These are phyloP conservation scores for Gelatoporia subvermispora DNA, from an alignment of 768 basidiomycete genomes.

Conservation along the genomic window DNA sequence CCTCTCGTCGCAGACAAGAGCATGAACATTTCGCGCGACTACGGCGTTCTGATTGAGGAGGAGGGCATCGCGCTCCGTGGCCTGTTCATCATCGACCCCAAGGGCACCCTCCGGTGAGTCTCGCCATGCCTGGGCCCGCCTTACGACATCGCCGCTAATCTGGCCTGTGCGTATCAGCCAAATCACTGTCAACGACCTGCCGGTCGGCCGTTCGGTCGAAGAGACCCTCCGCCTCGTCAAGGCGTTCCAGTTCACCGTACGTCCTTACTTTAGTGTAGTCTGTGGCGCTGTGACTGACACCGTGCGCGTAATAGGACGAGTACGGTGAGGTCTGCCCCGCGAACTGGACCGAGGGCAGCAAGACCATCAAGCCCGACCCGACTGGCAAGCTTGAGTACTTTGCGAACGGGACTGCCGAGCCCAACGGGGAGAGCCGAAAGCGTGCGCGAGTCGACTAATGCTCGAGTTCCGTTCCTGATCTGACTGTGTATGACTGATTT, in stretches of 20 bases:
- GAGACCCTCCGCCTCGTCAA: slow-evolving; percentile 89
- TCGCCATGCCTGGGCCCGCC: background rate
- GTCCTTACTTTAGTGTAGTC: slow-evolving; percentile 20
- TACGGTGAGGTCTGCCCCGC: slow-evolving; percentile 92
- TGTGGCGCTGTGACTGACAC: background rate
- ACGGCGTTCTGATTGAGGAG: slow-evolving; percentile 85
- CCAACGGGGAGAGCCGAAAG: slow-evolving; percentile 34
- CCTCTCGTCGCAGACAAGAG: slow-evolving; percentile 77
- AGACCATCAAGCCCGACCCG: slow-evolving; percentile 82
- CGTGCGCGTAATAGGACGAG: slow-evolving; percentile 49
- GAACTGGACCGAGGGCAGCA: slow-evolving; percentile 79
- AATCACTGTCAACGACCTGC: slow-evolving; percentile 88
- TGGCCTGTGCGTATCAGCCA: slow-evolving; percentile 38
- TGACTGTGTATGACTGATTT: too few species aligned
- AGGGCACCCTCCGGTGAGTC: slow-evolving; percentile 63
- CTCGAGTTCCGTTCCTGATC: background rate
- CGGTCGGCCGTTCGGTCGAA: slow-evolving; percentile 92
- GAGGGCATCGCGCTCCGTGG: slow-evolving; percentile 86
- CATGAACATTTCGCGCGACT: slow-evolving; percentile 78
- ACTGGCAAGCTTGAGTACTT: slow-evolving; percentile 75
- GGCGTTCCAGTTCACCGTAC: slow-evolving; percentile 87
- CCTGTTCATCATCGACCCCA: slow-evolving; percentile 82
- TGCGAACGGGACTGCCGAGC: slow-evolving; percentile 23
- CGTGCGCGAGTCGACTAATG: slow-evolving; percentile 49
- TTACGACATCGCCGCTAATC: slow-evolving; percentile 2